Evolutionary conservation across 306 rosid genomes (phyloP), one percentile per base, ranked within the genome.

Genomic region (Crataegus laevigata): DNA sequence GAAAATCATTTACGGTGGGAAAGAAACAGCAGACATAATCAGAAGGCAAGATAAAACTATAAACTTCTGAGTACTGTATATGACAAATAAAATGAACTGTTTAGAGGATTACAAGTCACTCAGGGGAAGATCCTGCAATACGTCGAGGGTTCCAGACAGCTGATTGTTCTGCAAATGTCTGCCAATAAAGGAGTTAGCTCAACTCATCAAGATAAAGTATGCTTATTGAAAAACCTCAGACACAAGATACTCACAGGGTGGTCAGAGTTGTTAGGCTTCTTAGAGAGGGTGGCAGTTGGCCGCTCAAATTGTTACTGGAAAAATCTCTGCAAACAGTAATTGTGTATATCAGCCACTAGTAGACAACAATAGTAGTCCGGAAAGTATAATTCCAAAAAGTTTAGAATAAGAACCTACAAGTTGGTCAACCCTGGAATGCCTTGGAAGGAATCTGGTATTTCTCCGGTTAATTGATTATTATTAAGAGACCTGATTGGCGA

Each of bases 161-260:
- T 81, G 89, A 83, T 93, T 93, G 79, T 83, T 84, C 91, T 93
- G 92, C 83, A 93, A 86, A 77, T 79, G 84, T 78, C 98, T 93
- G 94, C 71, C 73, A 89, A 79, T 29, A 71, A 75, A 58, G 79
- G 71, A 86, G 76, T 86, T 63, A 87, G 87, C 74, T 52, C 51
- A 50, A 47, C 40, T 52, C 50, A 45, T 50, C 42, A 38, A 70
- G 54, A 80, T 40, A 70, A 51, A 77, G 66, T 11, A 68, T 22
- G 62, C 73, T 70, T 45, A 74, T 32, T 30, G 40, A 26, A 67
- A 26, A 50, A 74, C 55, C 61, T 63, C 75, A 82, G 68, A 47
- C 54, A 76, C 74, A 79, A 55, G 77, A 61, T 78, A 89, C 98
- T 88, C 88, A 93, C 98, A 91, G 79, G n/a, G 90, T 71, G 78